These are phyloP conservation scores for Solanum megistacrolobum DNA, from an alignment of 257 asterid genomes.

Conservation along the genomic window DNA sequence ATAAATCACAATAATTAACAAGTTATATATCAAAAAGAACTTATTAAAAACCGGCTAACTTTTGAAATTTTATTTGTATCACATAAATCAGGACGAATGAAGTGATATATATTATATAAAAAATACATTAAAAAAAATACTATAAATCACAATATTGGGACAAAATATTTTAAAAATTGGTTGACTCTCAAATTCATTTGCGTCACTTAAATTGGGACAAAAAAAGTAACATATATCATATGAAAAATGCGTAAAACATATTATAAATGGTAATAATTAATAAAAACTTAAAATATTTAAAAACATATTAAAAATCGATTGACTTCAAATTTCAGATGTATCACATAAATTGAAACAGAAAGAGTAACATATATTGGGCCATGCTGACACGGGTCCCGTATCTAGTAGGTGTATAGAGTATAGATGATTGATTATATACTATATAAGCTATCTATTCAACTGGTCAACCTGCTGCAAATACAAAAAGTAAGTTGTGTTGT, in stretches of 20 bases:
- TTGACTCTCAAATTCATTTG: neutral
- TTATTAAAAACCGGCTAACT: neutral
- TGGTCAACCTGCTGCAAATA: neutral
- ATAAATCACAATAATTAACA: too few species aligned
- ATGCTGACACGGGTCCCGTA: fast-evolving
- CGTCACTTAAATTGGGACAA: neutral
- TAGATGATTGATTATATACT: too few species aligned
- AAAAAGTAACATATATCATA: neutral
- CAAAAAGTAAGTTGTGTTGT: neutral
- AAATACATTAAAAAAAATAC: too few species aligned
- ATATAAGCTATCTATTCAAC: neutral
- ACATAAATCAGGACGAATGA: too few species aligned
- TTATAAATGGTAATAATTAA: neutral
- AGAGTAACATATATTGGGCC: neutral
- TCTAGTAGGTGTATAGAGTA: neutral
- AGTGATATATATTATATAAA: too few species aligned
- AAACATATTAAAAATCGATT: too few species aligned
- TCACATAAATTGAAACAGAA: too few species aligned
- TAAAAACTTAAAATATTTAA: too few species aligned
- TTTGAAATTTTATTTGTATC: neutral
- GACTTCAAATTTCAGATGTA: too few species aligned
- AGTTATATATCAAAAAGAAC: neutral
- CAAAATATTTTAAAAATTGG: neutral
- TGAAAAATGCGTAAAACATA: too few species aligned
- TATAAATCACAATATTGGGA: neutral